Evolutionary conservation across 2,329 filamentous ascomycete genomes (phyloP).

Genomic region (Aspergillus pseudoglaucus): DNA sequence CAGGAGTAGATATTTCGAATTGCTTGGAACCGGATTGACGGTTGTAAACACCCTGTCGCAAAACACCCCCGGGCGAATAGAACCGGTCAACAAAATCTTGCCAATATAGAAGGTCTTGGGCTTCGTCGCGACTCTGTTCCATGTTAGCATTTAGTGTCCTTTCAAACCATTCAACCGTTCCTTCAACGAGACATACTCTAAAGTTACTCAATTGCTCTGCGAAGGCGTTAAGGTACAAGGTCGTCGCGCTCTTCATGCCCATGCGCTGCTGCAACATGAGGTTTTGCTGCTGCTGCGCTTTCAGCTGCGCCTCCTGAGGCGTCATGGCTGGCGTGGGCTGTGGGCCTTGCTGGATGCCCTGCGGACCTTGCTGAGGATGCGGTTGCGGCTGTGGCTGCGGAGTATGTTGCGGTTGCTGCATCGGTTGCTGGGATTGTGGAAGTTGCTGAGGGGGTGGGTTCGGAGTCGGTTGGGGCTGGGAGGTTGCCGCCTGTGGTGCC

Average conservation of each 20-base stretch:
- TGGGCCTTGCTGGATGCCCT: constrained; percentile 29
- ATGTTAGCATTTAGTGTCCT: constrained; percentile 6
- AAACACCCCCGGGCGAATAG: constrained; percentile 70
- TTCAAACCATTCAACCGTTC: background rate
- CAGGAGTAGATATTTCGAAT: constrained; percentile 78
- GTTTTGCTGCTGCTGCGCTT: constrained; percentile 35
- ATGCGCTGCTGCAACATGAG: constrained; percentile 34
- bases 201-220: constrained; percentile 51
- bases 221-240: constrained; percentile 50
- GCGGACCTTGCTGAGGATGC: constrained; percentile 31
- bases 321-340: constrained; percentile 34
- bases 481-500: constrained; percentile 27
- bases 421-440: constrained; percentile 24
- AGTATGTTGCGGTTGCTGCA: constrained; percentile 26
- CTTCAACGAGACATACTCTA: constrained; percentile 44
- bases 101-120: constrained; percentile 71
- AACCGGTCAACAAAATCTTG: constrained; percentile 70
- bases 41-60: constrained; percentile 62
- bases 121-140: constrained; percentile 50
- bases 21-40: constrained; percentile 61
- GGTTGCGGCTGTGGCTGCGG: constrained; percentile 25
- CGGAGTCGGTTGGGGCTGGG: constrained; percentile 30
- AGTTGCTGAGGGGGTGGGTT: constrained; percentile 31
- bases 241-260: constrained; percentile 38
- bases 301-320: constrained; percentile 34